Evolutionary conservation across 2,329 filamentous ascomycete species (phyloP), one percentile per base, ranked within the genome.

Genomic region (Trichoderma polysporum): DNA sequence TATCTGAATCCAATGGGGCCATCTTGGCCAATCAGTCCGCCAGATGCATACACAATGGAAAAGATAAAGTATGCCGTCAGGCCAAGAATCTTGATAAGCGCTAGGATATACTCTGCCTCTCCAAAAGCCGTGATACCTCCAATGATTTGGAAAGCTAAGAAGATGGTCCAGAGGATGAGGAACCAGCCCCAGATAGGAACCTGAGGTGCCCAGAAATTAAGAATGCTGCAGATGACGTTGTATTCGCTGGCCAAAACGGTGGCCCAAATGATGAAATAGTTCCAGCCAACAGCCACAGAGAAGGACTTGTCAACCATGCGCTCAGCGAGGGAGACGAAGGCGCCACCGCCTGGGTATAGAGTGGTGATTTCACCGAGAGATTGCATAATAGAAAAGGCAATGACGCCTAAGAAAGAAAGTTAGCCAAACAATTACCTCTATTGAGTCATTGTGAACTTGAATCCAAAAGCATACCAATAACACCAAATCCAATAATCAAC

Each of bases 91-190:
- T 94, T 94, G 74, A 93, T 78, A 17, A 90, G 83, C 0, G 90
- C 89, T 66, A 93, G 85, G 90, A 90, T 93, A 74, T 93, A 93
- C 74, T 94, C 91, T 10, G 90, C 87, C 74, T 94, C 91, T 15
- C 91, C 91, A 74, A 93, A 94, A 3, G 89, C 87, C 71, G 89
- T 86, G 1, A 93, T 88, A 1, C 90, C 90, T 1, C 90, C 90
- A 1, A 93, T 80, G 37, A 93, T 82, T 72, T 93, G 91, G 67
- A 93, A 87, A 0, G 79, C 82, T 0, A 89, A 81, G 69, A 93
- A 91, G 0, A 87, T 78, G n/a, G 88, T 85, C 88, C 90, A 93
- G 71, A 93, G 88, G n/a, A 93, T 84, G 33, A 90, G 80, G 67
- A 93, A 92, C 74, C 83, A 93, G 68, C 82, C 90, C 90, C 81